Percentiles rank a stretch among this genome's conserved stretches.
phyloP scores from a whole-genome alignment of 257 asterid species.

The Petunia secreta region DNA sequence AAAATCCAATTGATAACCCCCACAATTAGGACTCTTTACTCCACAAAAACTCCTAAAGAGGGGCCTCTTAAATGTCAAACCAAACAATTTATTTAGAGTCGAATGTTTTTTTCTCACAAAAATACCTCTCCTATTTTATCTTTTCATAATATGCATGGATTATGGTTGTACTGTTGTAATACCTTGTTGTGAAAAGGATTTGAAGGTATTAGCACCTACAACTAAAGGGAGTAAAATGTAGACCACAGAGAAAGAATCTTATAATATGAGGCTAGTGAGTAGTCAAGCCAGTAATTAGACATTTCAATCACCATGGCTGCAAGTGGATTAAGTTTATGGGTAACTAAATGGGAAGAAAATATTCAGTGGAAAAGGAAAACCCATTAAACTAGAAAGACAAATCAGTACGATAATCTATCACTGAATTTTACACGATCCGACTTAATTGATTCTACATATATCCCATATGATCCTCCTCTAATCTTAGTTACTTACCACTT shows the following conservation, averaged over 20 bases:
- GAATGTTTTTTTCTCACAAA: neutral
- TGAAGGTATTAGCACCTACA: neutral
- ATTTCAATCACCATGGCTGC: no score
- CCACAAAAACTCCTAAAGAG: neutral
- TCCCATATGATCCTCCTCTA: no score
- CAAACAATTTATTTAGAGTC: neutral
- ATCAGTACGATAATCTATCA: no score
- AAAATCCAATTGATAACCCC: neutral
- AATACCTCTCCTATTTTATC: neutral
- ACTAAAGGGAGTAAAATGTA: neutral
- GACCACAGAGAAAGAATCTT: neutral
- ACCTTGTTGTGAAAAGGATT: constrained; percentile 4
- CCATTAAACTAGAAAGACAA: no score
- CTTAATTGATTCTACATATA: no score
- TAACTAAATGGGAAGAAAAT: no score
- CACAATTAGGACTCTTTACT: neutral
- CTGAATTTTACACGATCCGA: no score
- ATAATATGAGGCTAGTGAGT: neutral
- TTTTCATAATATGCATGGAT: neutral
- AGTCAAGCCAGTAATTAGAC: no score
- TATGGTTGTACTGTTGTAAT: neutral
- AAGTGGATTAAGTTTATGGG: no score
- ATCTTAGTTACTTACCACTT: no score
- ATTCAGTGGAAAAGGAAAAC: no score
- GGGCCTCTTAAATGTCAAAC: neutral